These are phyloP conservation scores for Gossypium rotundifolium DNA, from an alignment of 345 rosid species.

Conservation along the genomic window DNA sequence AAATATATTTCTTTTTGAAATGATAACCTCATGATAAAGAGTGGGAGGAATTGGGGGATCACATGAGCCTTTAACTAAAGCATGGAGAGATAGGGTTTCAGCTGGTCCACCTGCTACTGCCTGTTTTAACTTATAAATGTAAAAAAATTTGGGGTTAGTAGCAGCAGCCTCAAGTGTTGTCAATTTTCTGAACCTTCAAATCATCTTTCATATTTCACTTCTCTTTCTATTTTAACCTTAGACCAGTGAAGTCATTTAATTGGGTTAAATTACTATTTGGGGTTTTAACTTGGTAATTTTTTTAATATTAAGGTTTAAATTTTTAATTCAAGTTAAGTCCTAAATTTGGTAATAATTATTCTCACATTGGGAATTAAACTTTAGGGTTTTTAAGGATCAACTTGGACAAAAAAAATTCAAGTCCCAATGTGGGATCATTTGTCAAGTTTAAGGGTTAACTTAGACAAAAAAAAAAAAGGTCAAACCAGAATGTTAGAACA, in stretches of 20 bases:
- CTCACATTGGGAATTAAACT: no score
- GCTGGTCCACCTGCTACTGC: background rate
- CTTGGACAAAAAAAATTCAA: no score
- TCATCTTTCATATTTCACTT: background rate
- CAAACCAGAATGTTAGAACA: no score
- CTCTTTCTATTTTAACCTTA: background rate
- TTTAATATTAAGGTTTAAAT: no score
- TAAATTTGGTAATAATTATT: no score
- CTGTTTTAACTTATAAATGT: background rate
- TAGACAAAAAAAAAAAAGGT: rapidly evolving
- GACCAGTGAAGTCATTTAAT: no score
- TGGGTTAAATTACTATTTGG: no score
- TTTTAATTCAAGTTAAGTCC: no score
- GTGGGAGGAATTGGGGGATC: background rate
- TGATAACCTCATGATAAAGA: background rate
- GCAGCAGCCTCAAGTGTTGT: background rate
- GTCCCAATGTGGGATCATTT: no score
- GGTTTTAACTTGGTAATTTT: no score
- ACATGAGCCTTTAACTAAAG: background rate
- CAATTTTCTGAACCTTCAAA: background rate
- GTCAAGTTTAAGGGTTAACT: rapidly evolving
- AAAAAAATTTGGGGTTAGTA: no score
- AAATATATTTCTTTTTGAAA: background rate
- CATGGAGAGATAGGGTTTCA: background rate
- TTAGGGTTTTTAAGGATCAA: no score